Percentiles rank a stretch among this genome's conserved stretches.
These are phyloP conservation scores for Nitzschia palea DNA, from an alignment of 108 stramenopile genomes.

Conservation along the genomic window DNA sequence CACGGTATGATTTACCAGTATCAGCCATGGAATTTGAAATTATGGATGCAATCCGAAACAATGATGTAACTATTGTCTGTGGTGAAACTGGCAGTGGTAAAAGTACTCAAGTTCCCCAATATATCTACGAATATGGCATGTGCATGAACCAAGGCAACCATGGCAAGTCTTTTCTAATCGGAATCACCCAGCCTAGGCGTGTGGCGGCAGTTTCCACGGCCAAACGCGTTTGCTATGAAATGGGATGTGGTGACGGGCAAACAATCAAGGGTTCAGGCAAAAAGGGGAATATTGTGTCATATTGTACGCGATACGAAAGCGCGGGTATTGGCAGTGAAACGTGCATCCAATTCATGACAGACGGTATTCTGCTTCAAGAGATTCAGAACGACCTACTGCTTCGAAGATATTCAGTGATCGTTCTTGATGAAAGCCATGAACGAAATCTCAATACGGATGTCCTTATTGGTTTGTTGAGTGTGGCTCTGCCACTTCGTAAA, in stretches of 20 bases:
- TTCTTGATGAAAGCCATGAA: slow-evolving; percentile 90
- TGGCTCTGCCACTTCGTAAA: slow-evolving; percentile 81
- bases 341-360: slow-evolving; percentile 97
- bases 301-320: slow-evolving; percentile 94
- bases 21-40: slow-evolving; percentile 98
- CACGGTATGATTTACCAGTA: slow-evolving; percentile 92
- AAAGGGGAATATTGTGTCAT: slow-evolving; percentile 84
- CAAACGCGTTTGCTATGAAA: slow-evolving; percentile 94
- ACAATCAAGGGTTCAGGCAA: slow-evolving; percentile 39
- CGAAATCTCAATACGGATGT: slow-evolving; percentile 95
- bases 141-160: slow-evolving; percentile 31
- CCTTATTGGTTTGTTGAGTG: slow-evolving; percentile 91
- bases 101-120: slow-evolving; percentile 94
- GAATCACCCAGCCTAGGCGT: slow-evolving; percentile 92
- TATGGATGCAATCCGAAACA: slow-evolving; percentile 89
- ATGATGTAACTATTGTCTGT: slow-evolving; percentile 93
- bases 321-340: slow-evolving; percentile 80
- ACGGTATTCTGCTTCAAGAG: slow-evolving; percentile 96
- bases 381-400: slow-evolving; percentile 91
- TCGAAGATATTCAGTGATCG: slow-evolving; percentile 87
- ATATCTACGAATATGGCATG: slow-evolving; percentile 94
- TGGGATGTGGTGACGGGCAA: slow-evolving; percentile 85
- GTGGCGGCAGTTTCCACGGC: slow-evolving; percentile 97
- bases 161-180: slow-evolving; percentile 54
- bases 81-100: slow-evolving; percentile 87